Conservation (phyloP, 2,329 filamentous ascomycete species). For the Talaromyces sp. region DNA sequence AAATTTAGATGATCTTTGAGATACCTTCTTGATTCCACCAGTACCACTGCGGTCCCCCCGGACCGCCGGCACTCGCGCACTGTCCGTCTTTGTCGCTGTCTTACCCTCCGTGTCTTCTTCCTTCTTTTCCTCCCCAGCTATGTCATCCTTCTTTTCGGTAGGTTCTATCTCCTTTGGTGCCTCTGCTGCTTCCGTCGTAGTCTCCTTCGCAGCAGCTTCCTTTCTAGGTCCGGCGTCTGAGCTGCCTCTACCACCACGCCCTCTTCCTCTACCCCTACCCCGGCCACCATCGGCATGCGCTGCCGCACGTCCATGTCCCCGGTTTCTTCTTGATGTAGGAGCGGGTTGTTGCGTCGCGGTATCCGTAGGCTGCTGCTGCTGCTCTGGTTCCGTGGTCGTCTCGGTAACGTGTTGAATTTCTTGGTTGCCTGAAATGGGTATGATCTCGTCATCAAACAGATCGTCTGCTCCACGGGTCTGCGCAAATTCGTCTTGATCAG, state of each 20-base stretch:
- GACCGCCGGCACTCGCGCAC: constrained; percentile 42
- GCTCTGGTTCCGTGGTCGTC: constrained; percentile 15
- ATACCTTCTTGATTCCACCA: constrained; percentile 47
- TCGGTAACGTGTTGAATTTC: constrained; percentile 20
- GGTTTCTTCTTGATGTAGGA: constrained; percentile 17
- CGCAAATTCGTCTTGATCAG: constrained; percentile 40
- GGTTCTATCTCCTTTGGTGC: constrained; percentile 22
- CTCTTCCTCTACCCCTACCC: constrained; percentile 5
- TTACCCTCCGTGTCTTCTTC: constrained; percentile 20
- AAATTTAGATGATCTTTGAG: background rate
- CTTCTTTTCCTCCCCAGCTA: constrained; percentile 16
- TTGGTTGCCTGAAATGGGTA: constrained; percentile 37
- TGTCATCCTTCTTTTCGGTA: constrained; percentile 15
- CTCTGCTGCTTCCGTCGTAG: constrained; percentile 26
- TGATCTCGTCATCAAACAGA: constrained; percentile 48
- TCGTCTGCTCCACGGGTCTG: constrained; percentile 48
- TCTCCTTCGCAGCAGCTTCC: constrained; percentile 12
- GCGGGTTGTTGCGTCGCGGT: constrained; percentile 21
- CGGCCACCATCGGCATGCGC: constrained; percentile 6
- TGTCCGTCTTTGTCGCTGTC: constrained; percentile 16
- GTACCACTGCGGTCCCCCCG: constrained; percentile 52
- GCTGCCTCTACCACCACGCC: background rate
- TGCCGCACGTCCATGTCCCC: constrained; percentile 4
- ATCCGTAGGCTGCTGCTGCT: constrained; percentile 12
- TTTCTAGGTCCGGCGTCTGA: constrained; percentile 2